Conservation (phyloP, 495 filamentous ascomycete genomes). For the Hypoxylon trugodes region DNA sequence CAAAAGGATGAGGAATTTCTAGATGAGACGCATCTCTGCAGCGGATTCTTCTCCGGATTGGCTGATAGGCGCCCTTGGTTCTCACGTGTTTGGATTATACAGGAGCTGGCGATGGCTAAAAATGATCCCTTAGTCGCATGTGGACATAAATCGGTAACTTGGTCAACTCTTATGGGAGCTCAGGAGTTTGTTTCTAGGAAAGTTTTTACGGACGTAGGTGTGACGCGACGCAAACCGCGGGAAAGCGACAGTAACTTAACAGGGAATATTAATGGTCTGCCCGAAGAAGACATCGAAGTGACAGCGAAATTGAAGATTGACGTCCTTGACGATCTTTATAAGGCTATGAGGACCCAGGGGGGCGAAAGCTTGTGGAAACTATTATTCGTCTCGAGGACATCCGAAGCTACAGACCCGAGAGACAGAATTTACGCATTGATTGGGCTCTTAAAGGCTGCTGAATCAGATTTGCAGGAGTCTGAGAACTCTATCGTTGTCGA, state of each 20-base stretch:
- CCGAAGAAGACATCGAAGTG: neutral
- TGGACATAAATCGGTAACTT: conserved; percentile 4
- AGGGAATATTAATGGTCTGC: neutral
- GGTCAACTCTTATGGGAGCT: conserved; percentile 14
- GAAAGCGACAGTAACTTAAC: neutral
- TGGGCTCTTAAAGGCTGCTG: conserved; percentile 7
- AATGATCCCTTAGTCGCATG: conserved; percentile 10
- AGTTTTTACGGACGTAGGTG: conserved; percentile 1
- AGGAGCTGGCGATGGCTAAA: conserved; percentile 26
- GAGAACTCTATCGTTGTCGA: neutral
- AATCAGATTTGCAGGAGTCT: neutral
- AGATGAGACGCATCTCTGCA: neutral
- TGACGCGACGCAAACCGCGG: neutral
- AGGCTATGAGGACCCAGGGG: conserved; percentile 1
- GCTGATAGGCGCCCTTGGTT: conserved; percentile 18
- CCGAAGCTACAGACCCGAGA: conserved; percentile 17
- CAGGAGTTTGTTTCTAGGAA: conserved; percentile 1
- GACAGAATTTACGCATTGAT: conserved; percentile 16
- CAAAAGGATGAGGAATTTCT: neutral
- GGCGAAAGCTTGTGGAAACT: conserved; percentile 13
- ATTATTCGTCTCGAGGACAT: conserved; percentile 17
- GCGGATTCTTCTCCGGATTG: conserved; percentile 9
- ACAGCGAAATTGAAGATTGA: neutral
- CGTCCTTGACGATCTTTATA: conserved; percentile 7
- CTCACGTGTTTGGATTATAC: conserved; percentile 30